These are phyloP conservation scores for Penicillium sp. DNA, from an alignment of 2,329 filamentous ascomycete genomes.

Conservation along the genomic window DNA sequence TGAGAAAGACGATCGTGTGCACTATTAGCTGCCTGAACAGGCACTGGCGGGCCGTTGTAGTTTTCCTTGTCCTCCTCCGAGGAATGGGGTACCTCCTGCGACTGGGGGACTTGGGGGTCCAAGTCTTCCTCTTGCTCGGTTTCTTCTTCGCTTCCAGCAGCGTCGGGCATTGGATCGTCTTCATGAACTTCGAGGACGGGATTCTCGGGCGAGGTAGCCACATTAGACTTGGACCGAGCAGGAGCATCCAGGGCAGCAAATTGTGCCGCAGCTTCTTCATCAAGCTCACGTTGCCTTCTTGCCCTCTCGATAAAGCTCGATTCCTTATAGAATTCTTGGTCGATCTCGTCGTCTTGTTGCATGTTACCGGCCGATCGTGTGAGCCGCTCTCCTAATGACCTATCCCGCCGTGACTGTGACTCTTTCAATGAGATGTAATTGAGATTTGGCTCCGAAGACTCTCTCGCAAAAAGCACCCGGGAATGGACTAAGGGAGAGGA, in stretches of 20 bases:
- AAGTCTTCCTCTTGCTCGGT: conserved; percentile 48
- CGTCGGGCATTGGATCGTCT: conserved; percentile 18
- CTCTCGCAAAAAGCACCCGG: conserved; percentile 33
- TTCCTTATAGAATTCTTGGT: conserved; percentile 46
- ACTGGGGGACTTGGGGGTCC: conserved; percentile 25
- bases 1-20: conserved; percentile 42
- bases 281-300: conserved; percentile 32
- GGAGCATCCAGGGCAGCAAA: conserved; percentile 38
- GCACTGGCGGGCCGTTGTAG: conserved; percentile 29
- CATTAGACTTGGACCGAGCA: conserved; percentile 18
- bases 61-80: conserved; percentile 51
- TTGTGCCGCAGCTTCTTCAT: conserved; percentile 35
- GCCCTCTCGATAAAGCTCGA: conserved; percentile 39
- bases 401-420: conserved; percentile 44
- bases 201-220: conserved; percentile 4
- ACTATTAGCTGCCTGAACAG: conserved; percentile 30
- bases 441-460: conserved; percentile 42
- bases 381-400: conserved; percentile 29
- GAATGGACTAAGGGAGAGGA: conserved; percentile 40
- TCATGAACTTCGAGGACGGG: conserved; percentile 17
- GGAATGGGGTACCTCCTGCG: conserved; percentile 27
- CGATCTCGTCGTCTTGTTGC: conserved; percentile 35
- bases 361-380: conserved; percentile 37
- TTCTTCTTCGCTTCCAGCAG: conserved; percentile 43
- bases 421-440: conserved; percentile 48